These are phyloP conservation scores for Lactarius quietus DNA, from an alignment of 768 basidiomycete genomes.

Conservation along the genomic window DNA sequence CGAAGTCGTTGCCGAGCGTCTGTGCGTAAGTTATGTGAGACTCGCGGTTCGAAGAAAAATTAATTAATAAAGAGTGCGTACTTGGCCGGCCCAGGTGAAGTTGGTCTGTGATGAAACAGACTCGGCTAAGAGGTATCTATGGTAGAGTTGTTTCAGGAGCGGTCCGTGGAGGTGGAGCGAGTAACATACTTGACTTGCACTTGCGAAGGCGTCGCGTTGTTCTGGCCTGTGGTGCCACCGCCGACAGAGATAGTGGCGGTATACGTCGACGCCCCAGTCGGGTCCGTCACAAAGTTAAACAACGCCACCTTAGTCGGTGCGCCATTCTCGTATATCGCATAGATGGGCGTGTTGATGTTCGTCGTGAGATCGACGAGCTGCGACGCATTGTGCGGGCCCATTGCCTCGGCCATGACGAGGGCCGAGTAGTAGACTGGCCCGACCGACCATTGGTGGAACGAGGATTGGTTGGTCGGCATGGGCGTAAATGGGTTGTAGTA, in stretches of 20 bases:
- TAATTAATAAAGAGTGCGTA: conserved; percentile 29
- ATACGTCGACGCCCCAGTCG: conserved; percentile 50
- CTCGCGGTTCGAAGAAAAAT: not conserved
- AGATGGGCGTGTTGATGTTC: conserved; percentile 48
- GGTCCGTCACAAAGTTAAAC: conserved; percentile 70
- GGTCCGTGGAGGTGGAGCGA: conserved; percentile 10
- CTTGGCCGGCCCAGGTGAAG: conserved; percentile 79
- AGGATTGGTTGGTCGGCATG: conserved; percentile 50
- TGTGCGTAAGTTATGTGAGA: conserved; percentile 28
- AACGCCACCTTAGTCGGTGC: conserved; percentile 57
- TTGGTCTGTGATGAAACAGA: conserved; percentile 58
- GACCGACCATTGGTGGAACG: conserved; percentile 65
- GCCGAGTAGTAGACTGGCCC: conserved; percentile 73
- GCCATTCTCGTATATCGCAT: conserved; percentile 73
- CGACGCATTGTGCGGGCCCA: conserved; percentile 59
- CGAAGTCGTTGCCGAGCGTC: conserved; percentile 59
- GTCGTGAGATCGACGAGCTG: conserved; percentile 64
- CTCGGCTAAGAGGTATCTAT: conserved; percentile 55
- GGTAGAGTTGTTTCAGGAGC: not conserved
- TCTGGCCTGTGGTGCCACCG: conserved; percentile 40
- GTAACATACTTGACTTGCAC: conserved; percentile 54
- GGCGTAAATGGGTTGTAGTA: conserved; percentile 56
- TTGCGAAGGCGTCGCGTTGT: conserved; percentile 40
- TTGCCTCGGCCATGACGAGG: conserved; percentile 62
- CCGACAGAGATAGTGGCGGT: conserved; percentile 49